A percentile compares a stretch with the other conserved stretches of the same genome.
These are phyloP conservation scores for Corinectria fuckeliana DNA, from an alignment of 2,329 filamentous ascomycete genomes.

Conservation along the genomic window DNA sequence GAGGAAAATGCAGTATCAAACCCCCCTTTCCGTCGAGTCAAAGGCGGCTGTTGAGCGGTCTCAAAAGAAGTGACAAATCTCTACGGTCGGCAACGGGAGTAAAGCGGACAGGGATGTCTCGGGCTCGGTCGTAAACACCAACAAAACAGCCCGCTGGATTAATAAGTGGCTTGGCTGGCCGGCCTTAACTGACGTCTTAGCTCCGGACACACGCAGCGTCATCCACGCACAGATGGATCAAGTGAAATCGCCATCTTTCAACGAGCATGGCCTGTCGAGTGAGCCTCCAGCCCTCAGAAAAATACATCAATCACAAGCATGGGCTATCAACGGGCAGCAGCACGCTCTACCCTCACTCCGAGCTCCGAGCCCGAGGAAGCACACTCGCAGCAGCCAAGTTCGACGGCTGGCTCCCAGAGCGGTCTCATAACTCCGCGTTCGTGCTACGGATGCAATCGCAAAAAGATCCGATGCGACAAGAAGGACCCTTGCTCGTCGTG, in stretches of 20 bases:
- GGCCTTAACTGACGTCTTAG: neutral
- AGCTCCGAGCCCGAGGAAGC: neutral
- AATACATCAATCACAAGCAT: neutral
- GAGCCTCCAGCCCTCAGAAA: neutral
- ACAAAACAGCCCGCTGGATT: neutral
- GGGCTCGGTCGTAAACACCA: neutral
- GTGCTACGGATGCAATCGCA: slow-evolving; percentile 40
- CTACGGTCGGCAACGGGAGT: too few relatives aligned
- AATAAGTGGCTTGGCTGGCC: neutral
- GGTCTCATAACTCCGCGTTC: slow-evolving; percentile 18
- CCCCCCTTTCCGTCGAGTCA: neutral
- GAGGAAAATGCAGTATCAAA: neutral
- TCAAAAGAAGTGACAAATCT: neutral
- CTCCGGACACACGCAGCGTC: neutral
- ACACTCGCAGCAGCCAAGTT: neutral
- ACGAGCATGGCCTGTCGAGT: neutral
- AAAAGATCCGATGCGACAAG: slow-evolving; percentile 44
- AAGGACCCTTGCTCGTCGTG: slow-evolving; percentile 39
- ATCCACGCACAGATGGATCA: neutral
- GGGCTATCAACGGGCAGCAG: neutral
- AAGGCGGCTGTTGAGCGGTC: neutral
- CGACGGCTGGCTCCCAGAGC: neutral
- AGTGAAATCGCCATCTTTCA: neutral
- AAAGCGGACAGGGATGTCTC: neutral
- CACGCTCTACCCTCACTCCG: neutral